These are phyloP conservation scores for Nothophaeocryptopus gaeumannii DNA, from an alignment of 2,329 filamentous ascomycete genomes.

Conservation along the genomic window DNA sequence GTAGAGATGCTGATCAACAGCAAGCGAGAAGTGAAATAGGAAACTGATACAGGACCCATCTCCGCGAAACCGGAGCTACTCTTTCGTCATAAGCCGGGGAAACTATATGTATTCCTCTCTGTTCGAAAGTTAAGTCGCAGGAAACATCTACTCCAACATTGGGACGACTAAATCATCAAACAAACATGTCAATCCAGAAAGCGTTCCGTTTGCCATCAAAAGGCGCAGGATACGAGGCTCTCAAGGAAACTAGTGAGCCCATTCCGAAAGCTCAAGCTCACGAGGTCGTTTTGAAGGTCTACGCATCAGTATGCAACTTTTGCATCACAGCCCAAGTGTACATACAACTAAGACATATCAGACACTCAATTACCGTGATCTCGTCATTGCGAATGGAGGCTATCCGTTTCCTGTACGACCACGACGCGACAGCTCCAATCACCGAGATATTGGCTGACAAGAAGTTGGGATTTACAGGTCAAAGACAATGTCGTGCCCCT, in stretches of 20 bases:
- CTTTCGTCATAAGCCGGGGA: no score
- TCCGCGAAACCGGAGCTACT: no score
- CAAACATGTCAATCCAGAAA: conserved; percentile 16
- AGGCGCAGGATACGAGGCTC: conserved; percentile 17
- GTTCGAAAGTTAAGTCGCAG: no score
- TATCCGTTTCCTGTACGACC: conserved; percentile 17
- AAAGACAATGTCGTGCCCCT: conserved; percentile 54
- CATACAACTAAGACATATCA: neutral
- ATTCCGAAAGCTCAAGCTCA: conserved; percentile 35
- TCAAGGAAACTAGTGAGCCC: conserved; percentile 12
- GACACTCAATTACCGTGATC: conserved; percentile 53
- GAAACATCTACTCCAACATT: no score
- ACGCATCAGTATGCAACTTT: conserved; percentile 36
- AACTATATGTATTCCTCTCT: no score
- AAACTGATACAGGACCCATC: no score
- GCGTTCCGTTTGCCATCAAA: conserved; percentile 18
- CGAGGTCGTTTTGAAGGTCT: conserved; percentile 50
- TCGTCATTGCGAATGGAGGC: conserved; percentile 17
- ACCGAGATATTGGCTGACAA: conserved; percentile 38
- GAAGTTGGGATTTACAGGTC: conserved; percentile 13
- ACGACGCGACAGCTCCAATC: no score
- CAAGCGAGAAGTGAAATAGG: no score
- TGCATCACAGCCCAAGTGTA: neutral
- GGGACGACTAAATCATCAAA: no score
- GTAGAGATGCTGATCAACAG: no score